A percentile compares a stretch with the other conserved stretches of the same genome.
Conservation (phyloP, 2,329 filamentous ascomycete genomes). For the Pyrenophora tritici-repentis region DNA sequence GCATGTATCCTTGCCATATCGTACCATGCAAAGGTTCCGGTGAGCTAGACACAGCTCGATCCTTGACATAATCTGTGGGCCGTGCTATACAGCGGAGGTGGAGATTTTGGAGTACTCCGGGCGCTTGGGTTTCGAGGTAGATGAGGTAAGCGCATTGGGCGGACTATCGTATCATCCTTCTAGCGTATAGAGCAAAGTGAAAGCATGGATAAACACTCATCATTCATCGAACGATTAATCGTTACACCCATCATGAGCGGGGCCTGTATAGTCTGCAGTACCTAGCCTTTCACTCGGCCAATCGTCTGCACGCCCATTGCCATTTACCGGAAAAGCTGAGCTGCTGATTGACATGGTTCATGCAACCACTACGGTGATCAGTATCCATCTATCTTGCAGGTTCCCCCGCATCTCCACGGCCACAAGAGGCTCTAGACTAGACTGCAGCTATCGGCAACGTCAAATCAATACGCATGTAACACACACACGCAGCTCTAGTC, state of each 20-base stretch:
- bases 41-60: neutral
- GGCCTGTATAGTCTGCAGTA: no score
- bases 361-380: neutral
- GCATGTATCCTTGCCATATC: neutral
- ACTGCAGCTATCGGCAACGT: neutral
- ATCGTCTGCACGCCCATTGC: no score
- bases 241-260: no score
- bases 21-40: neutral
- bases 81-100: no score
- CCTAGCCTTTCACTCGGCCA: no score
- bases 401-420: conserved; percentile 1
- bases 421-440: neutral
- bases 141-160: neutral
- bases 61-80: no score
- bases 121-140: neutral
- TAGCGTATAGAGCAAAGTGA: no score
- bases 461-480: neutral
- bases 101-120: neutral
- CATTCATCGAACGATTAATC: no score
- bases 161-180: neutral
- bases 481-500: no score
- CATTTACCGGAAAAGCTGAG: no score
- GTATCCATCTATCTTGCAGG: neutral
- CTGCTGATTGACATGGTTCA: no score
- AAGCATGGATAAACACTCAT: no score